Percentiles rank a stretch among this genome's conserved stretches.
Conservation (phyloP, 768 basidiomycete species). For the Rhodocollybia butyracea region DNA sequence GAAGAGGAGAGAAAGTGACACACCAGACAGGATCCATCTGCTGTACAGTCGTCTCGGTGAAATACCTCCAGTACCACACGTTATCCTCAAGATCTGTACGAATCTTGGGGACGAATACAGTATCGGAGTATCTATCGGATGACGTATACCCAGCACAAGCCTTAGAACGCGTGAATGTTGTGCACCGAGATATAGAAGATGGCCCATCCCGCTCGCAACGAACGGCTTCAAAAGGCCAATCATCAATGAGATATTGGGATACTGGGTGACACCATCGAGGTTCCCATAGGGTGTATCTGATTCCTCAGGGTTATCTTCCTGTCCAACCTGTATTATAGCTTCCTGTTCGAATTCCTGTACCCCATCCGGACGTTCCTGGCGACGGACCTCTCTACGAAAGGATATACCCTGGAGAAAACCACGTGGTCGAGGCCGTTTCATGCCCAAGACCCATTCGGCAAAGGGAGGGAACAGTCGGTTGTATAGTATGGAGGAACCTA, state of each 20-base stretch:
- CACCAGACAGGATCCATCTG: conserved; percentile 5
- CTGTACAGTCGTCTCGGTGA: not conserved
- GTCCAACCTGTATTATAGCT: not conserved
- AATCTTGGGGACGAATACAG: conserved; percentile 1
- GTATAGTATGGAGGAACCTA: conserved; percentile 1
- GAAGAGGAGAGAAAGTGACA: not conserved
- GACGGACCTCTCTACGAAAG: not conserved
- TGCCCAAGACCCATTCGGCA: conserved; percentile 6
- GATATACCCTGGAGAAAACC: not conserved
- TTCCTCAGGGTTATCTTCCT: not conserved
- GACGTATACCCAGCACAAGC: not conserved
- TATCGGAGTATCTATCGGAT: not conserved
- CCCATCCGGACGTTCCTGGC: conserved; percentile 4
- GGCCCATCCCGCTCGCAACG: conserved; percentile 6
- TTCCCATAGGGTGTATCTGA: not conserved
- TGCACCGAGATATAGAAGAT: conserved; percentile 5
- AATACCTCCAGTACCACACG: conserved; percentile 7
- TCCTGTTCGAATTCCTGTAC: not conserved
- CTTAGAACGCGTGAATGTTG: conserved; percentile 1
- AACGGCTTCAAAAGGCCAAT: conserved; percentile 7
- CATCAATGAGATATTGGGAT: conserved; percentile 1
- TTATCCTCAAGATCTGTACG: conserved; percentile 1
- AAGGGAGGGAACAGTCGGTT: not conserved
- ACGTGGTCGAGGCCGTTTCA: not conserved
- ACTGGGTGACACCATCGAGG: conserved; percentile 2